Conservation (phyloP, 441 rosid genomes). For the Euphorbia neoarborescens region DNA sequence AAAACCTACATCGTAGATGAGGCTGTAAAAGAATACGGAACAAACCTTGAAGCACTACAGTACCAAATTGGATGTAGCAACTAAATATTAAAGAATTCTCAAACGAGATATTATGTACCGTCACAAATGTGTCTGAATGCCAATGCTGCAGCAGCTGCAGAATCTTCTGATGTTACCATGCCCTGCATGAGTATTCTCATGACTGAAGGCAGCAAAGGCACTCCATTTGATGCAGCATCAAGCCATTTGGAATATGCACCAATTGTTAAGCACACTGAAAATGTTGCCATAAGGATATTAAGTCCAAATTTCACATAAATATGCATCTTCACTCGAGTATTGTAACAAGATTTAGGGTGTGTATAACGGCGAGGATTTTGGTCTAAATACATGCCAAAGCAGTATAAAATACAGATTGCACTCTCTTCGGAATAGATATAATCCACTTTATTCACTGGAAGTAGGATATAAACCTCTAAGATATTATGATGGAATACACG, state of each 20-base stretch:
- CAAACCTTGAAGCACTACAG: neutral
- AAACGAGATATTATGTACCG: slow-evolving; percentile 38
- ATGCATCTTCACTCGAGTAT: slow-evolving; percentile 7
- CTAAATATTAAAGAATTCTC: neutral
- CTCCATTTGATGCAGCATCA: slow-evolving; percentile 62
- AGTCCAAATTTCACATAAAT: slow-evolving; percentile 19
- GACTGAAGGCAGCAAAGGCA: slow-evolving; percentile 64
- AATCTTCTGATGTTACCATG: slow-evolving; percentile 94
- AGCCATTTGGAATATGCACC: slow-evolving; percentile 99
- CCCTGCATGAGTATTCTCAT: slow-evolving; percentile 75
- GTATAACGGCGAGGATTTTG: neutral
- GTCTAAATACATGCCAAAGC: neutral
- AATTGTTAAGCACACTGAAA: slow-evolving; percentile 87
- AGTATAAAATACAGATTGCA: too few species aligned
- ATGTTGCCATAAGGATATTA: slow-evolving; percentile 15
- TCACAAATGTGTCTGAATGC: slow-evolving; percentile 93
- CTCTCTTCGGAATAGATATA: too few species aligned
- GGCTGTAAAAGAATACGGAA: neutral
- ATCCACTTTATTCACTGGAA: too few species aligned
- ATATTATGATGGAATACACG: too few species aligned
- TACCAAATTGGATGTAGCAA: neutral
- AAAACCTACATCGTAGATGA: neutral
- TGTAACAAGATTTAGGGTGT: slow-evolving; percentile 8
- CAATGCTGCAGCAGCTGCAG: slow-evolving; percentile 96
- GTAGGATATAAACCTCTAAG: too few species aligned